Evolutionary conservation across 2,329 filamentous ascomycete genomes (phyloP), one percentile per base, ranked within the genome.

Genomic region (Trichoderma asperellum): DNA sequence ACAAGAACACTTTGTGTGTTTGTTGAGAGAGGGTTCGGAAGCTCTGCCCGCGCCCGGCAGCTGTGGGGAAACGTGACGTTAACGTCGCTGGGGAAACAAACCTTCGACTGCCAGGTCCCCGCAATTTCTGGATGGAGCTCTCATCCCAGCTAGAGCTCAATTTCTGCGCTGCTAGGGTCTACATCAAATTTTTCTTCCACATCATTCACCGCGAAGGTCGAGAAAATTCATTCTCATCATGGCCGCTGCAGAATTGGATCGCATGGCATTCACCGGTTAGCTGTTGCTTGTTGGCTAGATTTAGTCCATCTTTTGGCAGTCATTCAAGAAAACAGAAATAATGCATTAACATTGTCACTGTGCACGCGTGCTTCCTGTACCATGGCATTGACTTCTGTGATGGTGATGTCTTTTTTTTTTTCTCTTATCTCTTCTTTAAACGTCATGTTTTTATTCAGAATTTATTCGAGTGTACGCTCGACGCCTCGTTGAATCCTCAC

Each of bases 401-500:
- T 59, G 37, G 40, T 59, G 63, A 52, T 43, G 49, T 52, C n/a
- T 24, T 52, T 57, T 49, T 24, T 67, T 7, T 47, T 6, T 34
- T 16, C 3, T 24, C 24, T 34, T 57, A n/a, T 21, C 24, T 24
- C n/a, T 57, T 57, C 24, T 49, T 65, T 59, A 24, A 69, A 53
- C 49, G 63, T 71, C 73, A 73, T 69, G 73, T 72, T 76, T 43
- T 78, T 74, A 75, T 77, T 78, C 77, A 68, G 75, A 74, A 79
- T 79, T 78, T 79, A 76, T 79, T 79, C 73, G 77, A 80, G 81
- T 79, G 83, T 84, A 83, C 83, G 84, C 88, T 91, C 88, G 84
- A 90, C 88, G 87, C 87, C 81, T 82, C 81, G 82, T 83, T 84
- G 78, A 74, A 85, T 82, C 84, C 84, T 88, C 84, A 88, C 88